phyloP scores from a whole-genome alignment of 805 yeast genomes.

The Saturnispora sekii region DNA sequence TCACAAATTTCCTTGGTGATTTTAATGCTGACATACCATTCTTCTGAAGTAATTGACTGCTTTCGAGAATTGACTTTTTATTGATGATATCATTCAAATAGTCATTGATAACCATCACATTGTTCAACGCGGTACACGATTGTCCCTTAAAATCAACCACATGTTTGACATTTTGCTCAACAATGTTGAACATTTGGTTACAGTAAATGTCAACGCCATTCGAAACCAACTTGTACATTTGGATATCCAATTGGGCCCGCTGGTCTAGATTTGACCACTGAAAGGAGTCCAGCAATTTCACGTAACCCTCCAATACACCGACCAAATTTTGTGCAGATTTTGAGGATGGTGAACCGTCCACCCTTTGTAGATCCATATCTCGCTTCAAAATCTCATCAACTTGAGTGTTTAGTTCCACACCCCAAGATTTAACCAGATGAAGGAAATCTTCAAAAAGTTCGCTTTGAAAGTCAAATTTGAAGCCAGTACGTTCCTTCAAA shows the following conservation, averaged over 20 bases:
- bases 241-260: constrained; percentile 50
- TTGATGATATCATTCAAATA: constrained; percentile 7
- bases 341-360: constrained; percentile 23
- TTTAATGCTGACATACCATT: background rate
- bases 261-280: constrained; percentile 62
- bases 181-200: constrained; percentile 20
- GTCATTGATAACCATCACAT: constrained; percentile 18
- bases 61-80: constrained; percentile 10
- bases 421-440: constrained; percentile 20
- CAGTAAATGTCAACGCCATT: constrained; percentile 49
- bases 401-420: constrained; percentile 16
- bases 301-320: constrained; percentile 23
- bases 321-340: constrained; percentile 21
- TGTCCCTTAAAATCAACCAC: constrained; percentile 16
- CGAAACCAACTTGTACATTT: constrained; percentile 52
- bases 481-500: constrained; percentile 14
- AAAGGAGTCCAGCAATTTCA: constrained; percentile 47
- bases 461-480: constrained; percentile 20
- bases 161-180: constrained; percentile 15
- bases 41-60: constrained; percentile 2
- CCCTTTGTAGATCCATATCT: constrained; percentile 42
- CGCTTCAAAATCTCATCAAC: constrained; percentile 43
- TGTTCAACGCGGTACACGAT: constrained; percentile 24
- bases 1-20: constrained; percentile 14
- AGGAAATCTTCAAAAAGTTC: constrained; percentile 18